Conservation (phyloP, 176 grass and related monocot genomes). For the Triticum urartu region DNA sequence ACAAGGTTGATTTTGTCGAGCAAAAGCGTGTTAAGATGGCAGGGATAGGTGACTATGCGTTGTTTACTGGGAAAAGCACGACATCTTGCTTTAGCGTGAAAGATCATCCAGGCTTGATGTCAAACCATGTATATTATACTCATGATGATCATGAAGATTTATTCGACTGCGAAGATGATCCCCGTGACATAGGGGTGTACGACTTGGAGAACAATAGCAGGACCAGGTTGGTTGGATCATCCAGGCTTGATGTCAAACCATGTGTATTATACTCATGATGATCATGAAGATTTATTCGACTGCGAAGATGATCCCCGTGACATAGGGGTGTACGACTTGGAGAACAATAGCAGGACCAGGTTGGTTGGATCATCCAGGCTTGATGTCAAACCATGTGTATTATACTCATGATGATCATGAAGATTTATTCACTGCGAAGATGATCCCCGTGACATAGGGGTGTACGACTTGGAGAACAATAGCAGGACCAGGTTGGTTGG, state of each 20-base stretch:
- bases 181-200: not conserved
- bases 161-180: not conserved
- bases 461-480: not conserved
- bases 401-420: not conserved
- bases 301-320: not conserved
- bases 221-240: not conserved
- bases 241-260: not conserved
- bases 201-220: not conserved
- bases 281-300: not conserved
- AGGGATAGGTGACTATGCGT: not conserved
- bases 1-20: not conserved
- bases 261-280: not conserved
- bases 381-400: not conserved
- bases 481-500: not conserved
- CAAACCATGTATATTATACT: not conserved
- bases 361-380: not conserved
- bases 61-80: not conserved
- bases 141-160: not conserved
- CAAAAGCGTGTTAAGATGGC: not conserved
- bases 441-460: not conserved
- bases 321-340: not conserved
- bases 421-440: not conserved
- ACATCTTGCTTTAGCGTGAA: not conserved
- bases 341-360: not conserved
- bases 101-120: not conserved